Base-by-base conservation (phyloP, 257 asterid species). In the Cinchona pubescens region DNA sequence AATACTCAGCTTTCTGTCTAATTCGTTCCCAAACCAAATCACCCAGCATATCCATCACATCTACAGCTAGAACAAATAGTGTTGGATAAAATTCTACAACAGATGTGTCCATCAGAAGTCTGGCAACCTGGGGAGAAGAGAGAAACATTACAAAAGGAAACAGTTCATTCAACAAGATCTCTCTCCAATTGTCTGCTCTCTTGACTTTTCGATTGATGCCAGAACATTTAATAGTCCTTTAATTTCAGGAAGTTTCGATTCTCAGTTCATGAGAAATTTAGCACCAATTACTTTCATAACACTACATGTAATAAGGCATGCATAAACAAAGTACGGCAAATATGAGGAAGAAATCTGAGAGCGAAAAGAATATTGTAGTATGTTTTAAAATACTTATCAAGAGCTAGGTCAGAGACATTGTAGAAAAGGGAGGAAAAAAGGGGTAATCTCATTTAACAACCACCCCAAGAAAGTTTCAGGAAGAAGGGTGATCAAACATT, bases 21-120 rank as follows among this genome's bases (percentile, higher is more conserved):
- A 93, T 85, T 77, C 97, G 94, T 66, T 77, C 82, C 97, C 97
- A 91, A 48, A 93, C 98, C 76, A 91, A 75, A 83, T 88, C 92
- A 76, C 98, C 98, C 46, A 93, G 91, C 94, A 85, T 79, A 80
- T 93, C 97, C 88, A 93, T 81, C 76, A 90, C 84, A 75, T 93
- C 98, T 68, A 93, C 90, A 72, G 96, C 92, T 78, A 91, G 83
- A 84, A 87, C 89, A 75, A 93, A 93, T 78, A 91, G 81, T 34
- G 90, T 88, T 73, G 98, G 98, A 86, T 93, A 93, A 76, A 88
- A 91, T 75, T 88, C 96, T 79, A 82, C 62, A 38, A 78, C 80
- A 35, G 96, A 84, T 71, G 96, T 88, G 79, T 91, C 97, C 88
- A 80, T 85, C 75, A 93, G 86, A 81, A 91, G 92, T 85, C 90